Evolutionary conservation across 148 eudicot species (phyloP).

Genomic region (Selenicereus undatus): DNA sequence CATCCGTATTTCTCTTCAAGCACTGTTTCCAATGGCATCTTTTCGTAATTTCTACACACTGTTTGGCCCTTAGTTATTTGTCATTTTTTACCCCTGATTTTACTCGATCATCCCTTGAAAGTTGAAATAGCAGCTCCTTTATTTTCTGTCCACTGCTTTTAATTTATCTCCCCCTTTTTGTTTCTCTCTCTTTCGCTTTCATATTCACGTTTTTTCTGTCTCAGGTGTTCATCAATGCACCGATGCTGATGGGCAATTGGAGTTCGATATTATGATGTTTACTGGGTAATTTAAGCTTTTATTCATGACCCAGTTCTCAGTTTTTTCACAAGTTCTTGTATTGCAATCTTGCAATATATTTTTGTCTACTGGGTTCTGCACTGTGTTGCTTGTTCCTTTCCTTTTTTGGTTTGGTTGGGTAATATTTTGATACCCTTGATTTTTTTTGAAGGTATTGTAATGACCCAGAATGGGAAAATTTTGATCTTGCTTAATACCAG

Average conservation of each 20-base stretch:
- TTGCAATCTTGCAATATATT: neutral
- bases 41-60: neutral
- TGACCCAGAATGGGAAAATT: constrained; percentile 16
- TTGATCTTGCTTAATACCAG: neutral
- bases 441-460: neutral
- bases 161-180: neutral
- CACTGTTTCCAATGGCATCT: constrained; percentile 8
- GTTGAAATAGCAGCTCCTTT: neutral
- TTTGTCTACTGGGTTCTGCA: neutral
- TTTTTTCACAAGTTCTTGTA: neutral
- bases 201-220: neutral
- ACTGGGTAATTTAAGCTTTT: constrained; percentile 5
- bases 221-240: neutral
- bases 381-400: neutral
- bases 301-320: neutral
- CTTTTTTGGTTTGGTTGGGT: neutral
- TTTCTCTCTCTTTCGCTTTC: neutral
- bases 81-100: neutral
- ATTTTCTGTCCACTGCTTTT: constrained; percentile 21
- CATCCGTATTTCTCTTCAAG: neutral
- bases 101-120: neutral
- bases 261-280: neutral
- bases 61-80: neutral
- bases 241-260: neutral
- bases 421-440: neutral